Base-by-base conservation (phyloP, 805 yeast species). In the Spathaspora girioi region DNA sequence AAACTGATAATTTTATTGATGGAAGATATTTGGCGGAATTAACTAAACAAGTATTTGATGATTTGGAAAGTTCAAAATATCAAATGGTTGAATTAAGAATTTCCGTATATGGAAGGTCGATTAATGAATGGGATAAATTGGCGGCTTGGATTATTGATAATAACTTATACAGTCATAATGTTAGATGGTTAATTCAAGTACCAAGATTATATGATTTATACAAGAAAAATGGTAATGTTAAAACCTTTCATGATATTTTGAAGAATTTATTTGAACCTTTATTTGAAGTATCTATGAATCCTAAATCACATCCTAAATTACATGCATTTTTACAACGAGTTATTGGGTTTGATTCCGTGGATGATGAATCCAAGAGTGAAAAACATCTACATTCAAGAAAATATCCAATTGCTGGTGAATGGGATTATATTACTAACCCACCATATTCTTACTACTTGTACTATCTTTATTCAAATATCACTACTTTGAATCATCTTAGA, bases 81-180 rank as follows among this genome's bases (percentile, higher is more conserved):
- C 99, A 94, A 70, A 93, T 91, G 92, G 93, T 90, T 44, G 99
- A 94, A 70, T 89, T 94, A 67, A 82, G 99, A 65, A 92, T 94
- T 54, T 92, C 97, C 9, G 80, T 94, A 47, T 94, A 94, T 64
- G 99, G 99, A 47, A 82, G 97, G 62, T 82, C 89, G 1, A 68
- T 80, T 27, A 87, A 85, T 58, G 99, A 94, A 71, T 94, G 99
- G 99, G 96, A 90, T 63, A 91, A 89, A 61, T 75, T 94, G 53
- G 98, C 99, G 0, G 82, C 81, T 3, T 94, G 99, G 99, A 87
- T 96, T 17, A 79, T 94, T 46, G 98, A 96, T 62, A 89, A 94
- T 71, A 90, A 91, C 70, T 76, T 93, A 45, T 81, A 90, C 58
- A 87, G 96, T 48, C 96, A 91, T 66, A 94, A 94, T 65, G 97